Evolutionary conservation across 352 stramenopile genomes (phyloP).

Genomic region (Globisporangium paroecandrum): DNA sequence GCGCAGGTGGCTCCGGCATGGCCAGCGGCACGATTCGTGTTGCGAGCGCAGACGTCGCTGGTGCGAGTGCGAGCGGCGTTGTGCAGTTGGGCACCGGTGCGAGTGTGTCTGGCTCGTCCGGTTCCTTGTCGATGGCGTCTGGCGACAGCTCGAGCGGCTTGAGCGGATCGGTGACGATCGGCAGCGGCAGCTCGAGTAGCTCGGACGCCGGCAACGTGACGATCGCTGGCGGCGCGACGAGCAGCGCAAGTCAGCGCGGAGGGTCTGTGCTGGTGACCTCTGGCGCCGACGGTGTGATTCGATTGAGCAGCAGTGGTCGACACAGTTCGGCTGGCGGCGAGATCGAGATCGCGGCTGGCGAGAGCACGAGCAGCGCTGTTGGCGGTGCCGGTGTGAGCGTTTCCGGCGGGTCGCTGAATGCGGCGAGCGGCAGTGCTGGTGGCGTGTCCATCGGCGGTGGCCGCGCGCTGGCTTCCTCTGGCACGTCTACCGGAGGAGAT

Average conservation of each 20-base stretch:
- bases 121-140: not conserved
- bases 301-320: no score
- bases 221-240: not conserved
- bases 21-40: not conserved
- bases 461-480: no score
- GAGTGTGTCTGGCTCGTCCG: not conserved
- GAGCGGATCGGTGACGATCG: conserved; percentile 5
- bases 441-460: no score
- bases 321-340: no score
- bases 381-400: no score
- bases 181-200: not conserved
- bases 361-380: no score
- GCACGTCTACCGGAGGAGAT: no score
- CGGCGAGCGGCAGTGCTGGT: no score
- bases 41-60: not conserved
- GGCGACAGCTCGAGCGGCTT: conserved; percentile 7
- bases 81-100: not conserved
- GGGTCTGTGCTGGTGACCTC: not conserved
- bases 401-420: no score
- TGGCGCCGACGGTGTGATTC: conserved; percentile 1
- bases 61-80: not conserved
- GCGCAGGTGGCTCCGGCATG: not conserved
- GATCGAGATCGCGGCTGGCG: no score
- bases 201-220: not conserved
- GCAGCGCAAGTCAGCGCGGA: not conserved